phyloP scores from a whole-genome alignment of 1,139 yeast species.

The Citeromyces hawaiiensis region DNA sequence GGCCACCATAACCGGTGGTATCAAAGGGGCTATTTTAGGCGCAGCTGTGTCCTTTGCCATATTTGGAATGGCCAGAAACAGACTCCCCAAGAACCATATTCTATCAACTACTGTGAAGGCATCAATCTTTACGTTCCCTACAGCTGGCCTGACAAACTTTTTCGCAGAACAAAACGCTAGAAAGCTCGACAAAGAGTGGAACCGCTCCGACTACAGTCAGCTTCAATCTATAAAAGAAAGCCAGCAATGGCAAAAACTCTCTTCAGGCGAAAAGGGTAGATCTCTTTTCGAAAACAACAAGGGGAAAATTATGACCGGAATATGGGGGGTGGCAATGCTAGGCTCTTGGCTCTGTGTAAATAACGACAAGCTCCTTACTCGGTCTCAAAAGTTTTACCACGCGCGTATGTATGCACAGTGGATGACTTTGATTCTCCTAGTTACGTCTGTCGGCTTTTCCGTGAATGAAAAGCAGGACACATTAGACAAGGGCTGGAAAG shows the following conservation, averaged over 20 bases:
- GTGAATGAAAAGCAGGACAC: constrained; percentile 46
- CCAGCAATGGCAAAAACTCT: constrained; percentile 34
- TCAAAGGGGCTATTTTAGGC: constrained; percentile 50
- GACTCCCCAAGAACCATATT: constrained; percentile 26
- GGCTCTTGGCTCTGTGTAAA: constrained; percentile 75
- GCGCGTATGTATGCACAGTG: constrained; percentile 95
- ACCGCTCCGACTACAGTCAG: constrained; percentile 22
- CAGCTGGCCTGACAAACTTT: constrained; percentile 38
- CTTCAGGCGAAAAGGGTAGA: constrained; percentile 29
- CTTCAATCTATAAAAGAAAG: constrained; percentile 29
- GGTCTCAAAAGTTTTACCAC: constrained; percentile 77
- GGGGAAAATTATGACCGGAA: constrained; percentile 60
- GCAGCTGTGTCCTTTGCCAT: constrained; percentile 35
- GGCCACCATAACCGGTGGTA: constrained; percentile 44
- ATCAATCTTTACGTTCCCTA: constrained; percentile 47
- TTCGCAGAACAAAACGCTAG: constrained; percentile 48
- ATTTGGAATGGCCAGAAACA: constrained; percentile 24
- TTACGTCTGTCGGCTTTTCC: constrained; percentile 51
- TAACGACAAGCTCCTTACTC: constrained; percentile 64
- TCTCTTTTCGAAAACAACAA: constrained; percentile 39
- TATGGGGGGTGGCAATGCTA: constrained; percentile 81
- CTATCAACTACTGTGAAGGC: constrained; percentile 41
- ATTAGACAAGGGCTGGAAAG: background rate
- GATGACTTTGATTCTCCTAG: constrained; percentile 48
- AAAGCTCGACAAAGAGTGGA: constrained; percentile 36